phyloP scores from a whole-genome alignment of 345 rosid species.

The Adansonia digitata region DNA sequence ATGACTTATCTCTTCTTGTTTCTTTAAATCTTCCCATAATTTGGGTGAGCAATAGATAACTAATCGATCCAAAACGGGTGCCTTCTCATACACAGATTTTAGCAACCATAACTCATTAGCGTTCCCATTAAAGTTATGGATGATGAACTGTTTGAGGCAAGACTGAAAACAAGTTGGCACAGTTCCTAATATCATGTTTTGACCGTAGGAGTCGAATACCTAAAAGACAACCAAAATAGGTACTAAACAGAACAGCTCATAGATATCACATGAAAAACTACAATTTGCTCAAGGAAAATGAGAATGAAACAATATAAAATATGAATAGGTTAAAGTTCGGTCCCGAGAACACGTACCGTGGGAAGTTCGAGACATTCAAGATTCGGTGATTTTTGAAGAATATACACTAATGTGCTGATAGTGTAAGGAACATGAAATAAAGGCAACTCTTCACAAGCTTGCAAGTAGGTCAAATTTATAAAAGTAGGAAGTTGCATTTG shows the following conservation, averaged over 20 bases:
- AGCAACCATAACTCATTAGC: neutral
- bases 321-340: too few species aligned
- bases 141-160: neutral
- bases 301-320: neutral
- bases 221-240: neutral
- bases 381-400: constrained; percentile 2
- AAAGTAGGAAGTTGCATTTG: neutral
- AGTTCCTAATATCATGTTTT: neutral
- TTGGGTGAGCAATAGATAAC: neutral
- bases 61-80: neutral
- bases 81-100: neutral
- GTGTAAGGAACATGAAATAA: neutral
- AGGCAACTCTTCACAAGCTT: neutral
- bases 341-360: neutral
- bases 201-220: neutral
- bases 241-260: neutral
- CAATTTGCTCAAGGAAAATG: neutral
- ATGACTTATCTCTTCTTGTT: neutral
- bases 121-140: neutral
- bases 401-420: neutral
- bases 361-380: neutral
- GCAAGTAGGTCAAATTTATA: neutral
- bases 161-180: neutral
- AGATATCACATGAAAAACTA: neutral
- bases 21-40: neutral